A percentile compares a stretch with the other conserved stretches of the same genome.
These are phyloP conservation scores for Boletellus ananas DNA, from an alignment of 768 basidiomycete genomes.

Conservation along the genomic window DNA sequence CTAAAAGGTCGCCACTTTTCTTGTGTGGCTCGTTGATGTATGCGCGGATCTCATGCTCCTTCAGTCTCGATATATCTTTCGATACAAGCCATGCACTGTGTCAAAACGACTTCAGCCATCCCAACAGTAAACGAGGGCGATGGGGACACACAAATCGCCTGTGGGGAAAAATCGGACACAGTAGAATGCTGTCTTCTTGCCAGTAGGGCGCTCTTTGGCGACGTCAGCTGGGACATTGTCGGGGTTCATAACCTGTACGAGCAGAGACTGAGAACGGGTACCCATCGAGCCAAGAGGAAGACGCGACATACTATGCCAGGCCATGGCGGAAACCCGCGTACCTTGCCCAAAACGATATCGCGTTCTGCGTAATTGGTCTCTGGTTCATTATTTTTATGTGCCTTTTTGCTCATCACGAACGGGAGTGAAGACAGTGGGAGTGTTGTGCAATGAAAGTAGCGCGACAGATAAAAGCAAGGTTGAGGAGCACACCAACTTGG, in stretches of 20 bases:
- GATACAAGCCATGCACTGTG: slow-evolving; percentile 78
- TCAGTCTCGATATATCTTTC: slow-evolving; percentile 79
- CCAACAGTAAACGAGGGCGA: slow-evolving; percentile 9
- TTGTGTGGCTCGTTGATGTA: slow-evolving; percentile 78
- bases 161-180: slow-evolving; percentile 87
- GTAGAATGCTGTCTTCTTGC: slow-evolving; percentile 70
- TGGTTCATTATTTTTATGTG: slow-evolving; percentile 37
- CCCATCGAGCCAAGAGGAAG: slow-evolving; percentile 13
- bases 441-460: slow-evolving; percentile 24
- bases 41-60: slow-evolving; percentile 75
- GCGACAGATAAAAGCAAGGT: slow-evolving; percentile 39
- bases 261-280: slow-evolving; percentile 8
- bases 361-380: slow-evolving; percentile 57
- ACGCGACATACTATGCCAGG: slow-evolving; percentile 78
- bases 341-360: slow-evolving; percentile 88
- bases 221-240: slow-evolving; percentile 60
- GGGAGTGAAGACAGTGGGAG: slow-evolving; percentile 12
- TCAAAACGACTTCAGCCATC: slow-evolving; percentile 7
- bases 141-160: slow-evolving; percentile 80
- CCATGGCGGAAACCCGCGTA: slow-evolving; percentile 95
- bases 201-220: slow-evolving; percentile 62
- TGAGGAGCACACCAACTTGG: slow-evolving; percentile 39
- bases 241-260: slow-evolving; percentile 73
- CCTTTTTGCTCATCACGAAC: slow-evolving; percentile 50
- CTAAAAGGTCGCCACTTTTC: slow-evolving; percentile 68